Base-by-base conservation (phyloP, 495 filamentous ascomycete genomes). In the Bombardia bombarda region DNA sequence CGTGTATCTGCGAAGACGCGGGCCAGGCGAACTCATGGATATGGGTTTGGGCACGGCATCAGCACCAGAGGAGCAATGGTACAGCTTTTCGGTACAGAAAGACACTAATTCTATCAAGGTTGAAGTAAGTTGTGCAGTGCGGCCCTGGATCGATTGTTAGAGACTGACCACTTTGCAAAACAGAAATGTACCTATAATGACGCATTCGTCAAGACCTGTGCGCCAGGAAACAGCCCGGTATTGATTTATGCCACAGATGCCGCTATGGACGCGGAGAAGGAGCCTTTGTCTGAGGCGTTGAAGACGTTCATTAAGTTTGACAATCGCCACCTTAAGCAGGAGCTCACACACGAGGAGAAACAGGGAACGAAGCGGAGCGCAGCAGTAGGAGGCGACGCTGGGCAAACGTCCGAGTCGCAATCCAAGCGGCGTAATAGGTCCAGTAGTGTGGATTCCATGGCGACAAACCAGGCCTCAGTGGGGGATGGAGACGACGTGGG, bases 231-330 rank as follows among this genome's bases (percentile, higher is more conserved):
- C 24, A 45, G 42, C 7, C 66, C 67, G 1, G 50, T 69, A n/a
- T 41, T 72, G 5, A 49, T 74, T 4, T 74, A 67, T 38, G 67
- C 70, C 8, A 56, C 60, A 1, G 65, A 70, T 32, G 47, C 52
- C 32, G 69, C 69, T 21, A 42, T 72, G 51, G 34, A 52, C 1
- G 45, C 57, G 7, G 45, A 58, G 4, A 52, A 48, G 10, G 25
- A 59, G 7, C 63, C 65, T 7, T 46, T 74, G 10, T 49, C 62
- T 6, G 58, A 63, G 22, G 56, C 65, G 23, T 47, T 72, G 45
- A 59, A 58, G 22, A 57, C 58, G 34, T 74, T 74, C 46, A 56
- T 69, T 20, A 56, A 51, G 32, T 54, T 58, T 40, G 70, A 74
- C 37, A 74, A 72, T 36, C 57, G 58, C 7, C 55, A 55, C 13